These are phyloP conservation scores for Torulaspora quercuum DNA, from an alignment of 805 yeast species.

Conservation along the genomic window DNA sequence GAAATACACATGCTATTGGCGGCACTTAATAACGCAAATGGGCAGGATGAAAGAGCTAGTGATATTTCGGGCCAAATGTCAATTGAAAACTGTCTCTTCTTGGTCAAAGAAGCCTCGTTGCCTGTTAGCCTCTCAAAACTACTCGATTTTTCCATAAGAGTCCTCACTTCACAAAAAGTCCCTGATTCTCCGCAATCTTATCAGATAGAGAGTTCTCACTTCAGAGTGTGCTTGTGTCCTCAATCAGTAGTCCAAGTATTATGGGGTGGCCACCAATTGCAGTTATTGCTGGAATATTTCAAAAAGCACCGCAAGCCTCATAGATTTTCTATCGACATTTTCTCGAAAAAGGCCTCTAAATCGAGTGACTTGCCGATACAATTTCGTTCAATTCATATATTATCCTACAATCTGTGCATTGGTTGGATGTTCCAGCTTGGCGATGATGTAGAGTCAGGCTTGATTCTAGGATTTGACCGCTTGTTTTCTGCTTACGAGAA, in stretches of 20 bases:
- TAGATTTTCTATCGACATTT: conserved; percentile 2
- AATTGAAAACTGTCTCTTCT: conserved; percentile 30
- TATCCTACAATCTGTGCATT: conserved; percentile 62
- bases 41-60: conserved; percentile 7
- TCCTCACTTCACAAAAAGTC: conserved; percentile 39
- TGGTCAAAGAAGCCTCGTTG: conserved; percentile 31
- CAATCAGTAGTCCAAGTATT: conserved; percentile 43
- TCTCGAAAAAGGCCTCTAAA: conserved; percentile 1
- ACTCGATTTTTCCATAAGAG: conserved; percentile 47
- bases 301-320: conserved; percentile 19
- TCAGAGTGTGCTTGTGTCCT: conserved; percentile 57
- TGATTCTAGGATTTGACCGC: conserved; percentile 74
- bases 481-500: conserved; percentile 64
- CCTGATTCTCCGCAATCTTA: conserved; percentile 41
- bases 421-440: conserved; percentile 71
- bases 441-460: conserved; percentile 53
- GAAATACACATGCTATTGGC: conserved; percentile 28
- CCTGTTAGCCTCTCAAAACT: conserved; percentile 42
- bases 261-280: conserved; percentile 29
- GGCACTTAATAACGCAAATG: conserved; percentile 19
- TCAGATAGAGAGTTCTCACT: conserved; percentile 56
- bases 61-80: conserved; percentile 28
- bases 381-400: conserved; percentile 53
- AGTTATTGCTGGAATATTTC: conserved; percentile 19
- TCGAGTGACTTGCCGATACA: conserved; percentile 21